Percentiles rank a stretch among this genome's conserved stretches.
phyloP scores from a whole-genome alignment of 257 asterid genomes.

The Linaria vulgaris region DNA sequence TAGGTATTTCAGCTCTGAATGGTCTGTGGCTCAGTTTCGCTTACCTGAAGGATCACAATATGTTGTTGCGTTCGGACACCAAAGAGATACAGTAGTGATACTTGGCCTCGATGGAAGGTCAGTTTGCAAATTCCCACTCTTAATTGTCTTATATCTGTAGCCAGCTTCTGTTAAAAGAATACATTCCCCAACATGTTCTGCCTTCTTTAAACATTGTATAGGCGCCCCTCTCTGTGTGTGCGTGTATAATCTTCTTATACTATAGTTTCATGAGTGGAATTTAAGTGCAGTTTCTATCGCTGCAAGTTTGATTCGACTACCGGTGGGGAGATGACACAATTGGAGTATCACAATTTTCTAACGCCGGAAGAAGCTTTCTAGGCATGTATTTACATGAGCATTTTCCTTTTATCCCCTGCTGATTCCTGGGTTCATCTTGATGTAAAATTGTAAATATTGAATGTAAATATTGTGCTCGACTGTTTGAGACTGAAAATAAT shows the following conservation, averaged over 20 bases:
- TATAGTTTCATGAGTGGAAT: background rate
- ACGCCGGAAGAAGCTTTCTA: conserved; percentile 64
- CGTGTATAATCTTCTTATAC: background rate
- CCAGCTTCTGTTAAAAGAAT: background rate
- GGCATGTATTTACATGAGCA: background rate
- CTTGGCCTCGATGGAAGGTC: conserved; percentile 97
- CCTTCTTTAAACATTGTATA: background rate
- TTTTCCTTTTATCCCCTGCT: conserved; percentile 10
- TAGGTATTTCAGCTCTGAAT: conserved; percentile 91
- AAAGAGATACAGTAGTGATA: conserved; percentile 74
- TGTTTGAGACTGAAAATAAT: conserved; percentile 1
- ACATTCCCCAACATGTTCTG: too few species aligned
- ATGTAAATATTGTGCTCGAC: conserved; percentile 24
- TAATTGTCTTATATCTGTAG: background rate
- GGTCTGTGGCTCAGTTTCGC: conserved; percentile 96
- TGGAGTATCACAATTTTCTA: conserved; percentile 80
- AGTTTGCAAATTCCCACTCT: conserved; percentile 15
- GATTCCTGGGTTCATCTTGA: conserved; percentile 24
- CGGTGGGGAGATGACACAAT: conserved; percentile 89
- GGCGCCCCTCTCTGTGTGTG: background rate
- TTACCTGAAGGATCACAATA: conserved; percentile 78
- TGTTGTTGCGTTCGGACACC: conserved; percentile 88
- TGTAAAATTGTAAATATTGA: conserved; percentile 34
- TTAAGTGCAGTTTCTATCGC: conserved; percentile 64
- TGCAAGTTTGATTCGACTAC: conserved; percentile 65